Evolutionary conservation across 2,329 filamentous ascomycete genomes (phyloP).

Genomic region (Penicillium polonicum): DNA sequence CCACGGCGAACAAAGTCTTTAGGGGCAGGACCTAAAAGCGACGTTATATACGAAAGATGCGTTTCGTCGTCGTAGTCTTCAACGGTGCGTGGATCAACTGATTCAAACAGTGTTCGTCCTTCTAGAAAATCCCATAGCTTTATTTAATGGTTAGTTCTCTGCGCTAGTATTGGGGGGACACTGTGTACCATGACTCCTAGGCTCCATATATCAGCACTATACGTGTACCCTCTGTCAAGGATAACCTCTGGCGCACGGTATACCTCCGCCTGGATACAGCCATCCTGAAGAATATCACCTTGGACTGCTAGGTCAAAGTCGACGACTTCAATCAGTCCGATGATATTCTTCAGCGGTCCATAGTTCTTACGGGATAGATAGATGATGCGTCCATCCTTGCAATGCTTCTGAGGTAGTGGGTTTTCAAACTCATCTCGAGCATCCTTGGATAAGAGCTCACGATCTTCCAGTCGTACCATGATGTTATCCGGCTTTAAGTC

Average conservation of each 20-base stretch:
- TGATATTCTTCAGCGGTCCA: constrained; percentile 21
- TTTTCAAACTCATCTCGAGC: constrained; percentile 30
- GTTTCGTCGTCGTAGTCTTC: constrained; percentile 28
- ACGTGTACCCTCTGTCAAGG: constrained; percentile 34
- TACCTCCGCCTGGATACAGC: constrained; percentile 46
- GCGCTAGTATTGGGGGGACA: not conserved
- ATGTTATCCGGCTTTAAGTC: constrained; percentile 48
- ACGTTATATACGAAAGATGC: constrained; percentile 36
- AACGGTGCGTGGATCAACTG: constrained; percentile 21
- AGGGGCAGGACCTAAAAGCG: constrained; percentile 31
- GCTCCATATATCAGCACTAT: constrained; percentile 42
- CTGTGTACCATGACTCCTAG: constrained; percentile 35
- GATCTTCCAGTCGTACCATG: constrained; percentile 35
- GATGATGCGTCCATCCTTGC: constrained; percentile 30
- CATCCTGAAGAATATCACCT: constrained; percentile 37
- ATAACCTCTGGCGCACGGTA: constrained; percentile 41
- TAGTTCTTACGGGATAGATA: constrained; percentile 37
- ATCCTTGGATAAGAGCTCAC: constrained; percentile 20
- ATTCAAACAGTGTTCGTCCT: constrained; percentile 28
- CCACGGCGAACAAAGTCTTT: constrained; percentile 29
- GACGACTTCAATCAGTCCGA: constrained; percentile 31
- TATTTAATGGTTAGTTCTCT: constrained; percentile 6
- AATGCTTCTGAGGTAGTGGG: constrained; percentile 33
- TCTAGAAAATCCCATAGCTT: constrained; percentile 36
- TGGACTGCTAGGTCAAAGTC: constrained; percentile 36